These are phyloP conservation scores for Blastosporella zonata DNA, from an alignment of 1,284 basidiomycete genomes.

Conservation along the genomic window DNA sequence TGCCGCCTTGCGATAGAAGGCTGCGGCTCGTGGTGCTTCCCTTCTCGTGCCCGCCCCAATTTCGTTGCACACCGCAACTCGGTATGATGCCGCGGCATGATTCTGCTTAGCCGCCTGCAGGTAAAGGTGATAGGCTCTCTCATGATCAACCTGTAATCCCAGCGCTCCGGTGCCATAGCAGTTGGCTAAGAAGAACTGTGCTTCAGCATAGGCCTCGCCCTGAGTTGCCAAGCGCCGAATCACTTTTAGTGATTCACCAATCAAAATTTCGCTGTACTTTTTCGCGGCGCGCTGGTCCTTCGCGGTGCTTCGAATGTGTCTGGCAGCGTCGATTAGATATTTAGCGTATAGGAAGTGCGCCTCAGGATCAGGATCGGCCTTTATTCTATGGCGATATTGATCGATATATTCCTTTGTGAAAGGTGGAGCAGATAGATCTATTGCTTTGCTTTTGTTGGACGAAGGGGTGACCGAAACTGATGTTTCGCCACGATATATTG, in stretches of 20 bases:
- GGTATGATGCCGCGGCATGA: slow-evolving; percentile 92
- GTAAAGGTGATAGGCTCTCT: slow-evolving; percentile 98
- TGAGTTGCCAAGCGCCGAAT: slow-evolving; percentile 90
- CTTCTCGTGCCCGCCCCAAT: slow-evolving; percentile 97
- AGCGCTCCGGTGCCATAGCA: slow-evolving; percentile 95
- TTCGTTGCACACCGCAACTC: slow-evolving; percentile 98
- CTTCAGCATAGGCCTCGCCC: slow-evolving; percentile 88
- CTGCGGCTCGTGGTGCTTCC: slow-evolving; percentile 85
- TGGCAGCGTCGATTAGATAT: slow-evolving; percentile 99
- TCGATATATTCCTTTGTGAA: slow-evolving; percentile 97
- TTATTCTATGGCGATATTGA: slow-evolving; percentile 95
- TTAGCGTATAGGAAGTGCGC: slow-evolving; percentile 98
- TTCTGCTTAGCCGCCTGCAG: slow-evolving; percentile 97
- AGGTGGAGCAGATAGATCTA: slow-evolving; percentile 84
- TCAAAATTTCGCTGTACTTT: slow-evolving; percentile 88
- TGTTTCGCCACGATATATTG: slow-evolving; percentile 55
- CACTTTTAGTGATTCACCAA: slow-evolving; percentile 89
- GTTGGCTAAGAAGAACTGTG: slow-evolving; percentile 99
- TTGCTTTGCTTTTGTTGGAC: slow-evolving; percentile 74
- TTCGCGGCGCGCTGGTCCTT: slow-evolving; percentile 79
- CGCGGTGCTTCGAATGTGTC: slow-evolving; percentile 74
- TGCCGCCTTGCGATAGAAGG: slow-evolving; percentile 97
- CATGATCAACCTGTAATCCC: slow-evolving; percentile 94
- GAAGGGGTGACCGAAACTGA: slow-evolving; percentile 56
- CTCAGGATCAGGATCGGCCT: slow-evolving; percentile 96